Conservation (phyloP, 164 flowering plant genomes). For the Liriodendron chinense region DNA sequence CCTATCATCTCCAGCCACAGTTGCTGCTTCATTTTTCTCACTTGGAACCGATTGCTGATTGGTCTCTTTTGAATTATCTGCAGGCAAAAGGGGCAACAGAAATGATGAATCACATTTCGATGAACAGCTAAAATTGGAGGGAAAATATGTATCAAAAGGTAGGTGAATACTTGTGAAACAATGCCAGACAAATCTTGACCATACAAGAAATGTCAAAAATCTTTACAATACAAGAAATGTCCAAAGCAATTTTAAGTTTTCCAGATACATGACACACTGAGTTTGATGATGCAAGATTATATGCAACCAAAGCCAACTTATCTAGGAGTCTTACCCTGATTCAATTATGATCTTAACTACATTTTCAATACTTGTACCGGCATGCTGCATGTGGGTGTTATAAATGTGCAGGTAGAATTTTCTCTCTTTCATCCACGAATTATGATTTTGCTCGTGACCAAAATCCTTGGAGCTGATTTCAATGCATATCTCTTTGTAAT, state of each 20-base stretch:
- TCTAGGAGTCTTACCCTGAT: background rate
- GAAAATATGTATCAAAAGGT: background rate
- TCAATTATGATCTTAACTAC: background rate
- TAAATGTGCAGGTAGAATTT: no score
- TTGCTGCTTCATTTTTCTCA: constrained; percentile 29
- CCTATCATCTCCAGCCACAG: constrained; percentile 43
- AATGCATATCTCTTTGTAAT: background rate
- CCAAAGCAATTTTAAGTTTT: background rate
- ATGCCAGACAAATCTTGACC: background rate
- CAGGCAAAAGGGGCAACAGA: constrained; percentile 7
- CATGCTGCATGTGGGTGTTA: background rate
- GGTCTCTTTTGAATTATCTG: constrained; percentile 47
- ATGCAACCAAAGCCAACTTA: background rate
- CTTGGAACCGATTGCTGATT: constrained; percentile 22
- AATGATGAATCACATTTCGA: background rate
- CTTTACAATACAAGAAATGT: background rate
- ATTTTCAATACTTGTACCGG: background rate
- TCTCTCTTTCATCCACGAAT: background rate
- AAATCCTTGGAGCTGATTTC: background rate
- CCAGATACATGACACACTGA: background rate
- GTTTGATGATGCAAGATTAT: background rate
- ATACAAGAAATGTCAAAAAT: background rate
- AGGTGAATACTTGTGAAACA: background rate
- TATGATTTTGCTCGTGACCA: background rate
- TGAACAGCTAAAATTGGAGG: background rate